Conservation (phyloP, 2,329 filamentous ascomycete species). For the Neurospora sp. region DNA sequence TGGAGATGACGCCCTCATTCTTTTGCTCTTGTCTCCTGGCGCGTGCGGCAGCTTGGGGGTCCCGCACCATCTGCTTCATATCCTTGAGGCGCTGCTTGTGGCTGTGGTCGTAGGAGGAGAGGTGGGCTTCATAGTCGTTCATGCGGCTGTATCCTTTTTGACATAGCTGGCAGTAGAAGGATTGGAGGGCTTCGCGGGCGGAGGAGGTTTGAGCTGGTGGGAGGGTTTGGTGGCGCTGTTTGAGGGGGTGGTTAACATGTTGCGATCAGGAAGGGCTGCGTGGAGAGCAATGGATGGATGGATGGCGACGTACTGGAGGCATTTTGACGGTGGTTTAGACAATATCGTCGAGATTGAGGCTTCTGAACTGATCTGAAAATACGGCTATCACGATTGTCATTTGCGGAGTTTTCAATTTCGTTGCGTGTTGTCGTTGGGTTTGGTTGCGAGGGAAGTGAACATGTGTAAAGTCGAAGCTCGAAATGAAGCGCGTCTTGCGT, state of each 20-base stretch:
- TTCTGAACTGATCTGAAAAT: not conserved
- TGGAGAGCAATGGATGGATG: slow-evolving; percentile 25
- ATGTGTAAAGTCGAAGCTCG: not conserved
- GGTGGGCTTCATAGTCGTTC: slow-evolving; percentile 93
- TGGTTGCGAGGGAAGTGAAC: not conserved
- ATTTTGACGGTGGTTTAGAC: slow-evolving; percentile 25
- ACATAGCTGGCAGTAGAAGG: slow-evolving; percentile 81
- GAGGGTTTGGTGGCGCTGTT: slow-evolving; percentile 45
- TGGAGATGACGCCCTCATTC: slow-evolving; percentile 57
- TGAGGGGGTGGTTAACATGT: not conserved
- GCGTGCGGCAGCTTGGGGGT: slow-evolving; percentile 54
- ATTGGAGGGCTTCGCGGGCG: slow-evolving; percentile 66
- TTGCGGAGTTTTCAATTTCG: not conserved
- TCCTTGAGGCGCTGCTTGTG: slow-evolving; percentile 86
- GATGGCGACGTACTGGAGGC: slow-evolving; percentile 40
- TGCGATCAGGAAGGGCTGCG: not conserved
- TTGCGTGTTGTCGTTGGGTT: not conserved
- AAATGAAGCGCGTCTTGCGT: not conserved
- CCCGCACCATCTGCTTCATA: slow-evolving; percentile 74
- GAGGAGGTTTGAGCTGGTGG: slow-evolving; percentile 48
- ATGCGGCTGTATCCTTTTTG: slow-evolving; percentile 90
- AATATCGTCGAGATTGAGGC: not conserved
- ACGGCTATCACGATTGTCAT: not conserved
- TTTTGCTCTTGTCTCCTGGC: slow-evolving; percentile 62
- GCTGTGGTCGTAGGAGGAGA: slow-evolving; percentile 88